These are phyloP conservation scores for Deuterostichococcus epilithicus DNA, from an alignment of 139 green algal species.

Conservation along the genomic window DNA sequence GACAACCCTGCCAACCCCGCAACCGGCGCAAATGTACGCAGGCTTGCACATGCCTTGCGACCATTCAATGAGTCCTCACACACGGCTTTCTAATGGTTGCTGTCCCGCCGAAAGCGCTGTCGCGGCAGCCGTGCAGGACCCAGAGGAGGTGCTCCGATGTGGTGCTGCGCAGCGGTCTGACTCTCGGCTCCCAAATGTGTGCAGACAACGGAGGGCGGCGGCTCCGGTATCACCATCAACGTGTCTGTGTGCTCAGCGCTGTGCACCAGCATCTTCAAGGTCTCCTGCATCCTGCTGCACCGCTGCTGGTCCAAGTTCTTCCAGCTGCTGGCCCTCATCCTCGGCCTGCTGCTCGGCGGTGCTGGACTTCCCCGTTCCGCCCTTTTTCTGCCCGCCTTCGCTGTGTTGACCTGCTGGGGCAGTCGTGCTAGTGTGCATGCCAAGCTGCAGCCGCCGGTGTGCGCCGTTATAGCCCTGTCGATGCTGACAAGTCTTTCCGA, in stretches of 20 bases:
- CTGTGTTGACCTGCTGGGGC: too few relatives aligned
- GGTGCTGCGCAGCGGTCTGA: neutral
- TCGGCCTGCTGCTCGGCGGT: constrained; percentile 2
- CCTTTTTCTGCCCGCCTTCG: too few relatives aligned
- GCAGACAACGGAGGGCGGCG: neutral
- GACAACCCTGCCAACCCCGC: constrained; percentile 25
- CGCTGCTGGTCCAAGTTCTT: constrained; percentile 39
- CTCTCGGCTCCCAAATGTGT: neutral
- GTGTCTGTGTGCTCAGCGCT: constrained; percentile 17
- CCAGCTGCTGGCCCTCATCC: neutral
- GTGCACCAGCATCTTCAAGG: constrained; percentile 43
- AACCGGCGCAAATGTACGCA: constrained; percentile 10
- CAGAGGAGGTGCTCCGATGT: neutral
- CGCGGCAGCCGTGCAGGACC: neutral
- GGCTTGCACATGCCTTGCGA: neutral
- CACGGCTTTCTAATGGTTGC: too few relatives aligned
- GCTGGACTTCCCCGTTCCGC: neutral
- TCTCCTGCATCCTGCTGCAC: constrained; percentile 37
- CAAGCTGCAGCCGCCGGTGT: too few relatives aligned
- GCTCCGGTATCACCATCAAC: neutral
- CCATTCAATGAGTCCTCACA: too few relatives aligned
- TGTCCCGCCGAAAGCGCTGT: neutral
- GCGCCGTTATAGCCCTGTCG: too few relatives aligned
- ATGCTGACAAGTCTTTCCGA: too few relatives aligned
- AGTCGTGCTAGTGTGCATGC: too few relatives aligned